Evolutionary conservation across 1,139 yeast species (phyloP).

Genomic region (Sugiyamaella japonica): DNA sequence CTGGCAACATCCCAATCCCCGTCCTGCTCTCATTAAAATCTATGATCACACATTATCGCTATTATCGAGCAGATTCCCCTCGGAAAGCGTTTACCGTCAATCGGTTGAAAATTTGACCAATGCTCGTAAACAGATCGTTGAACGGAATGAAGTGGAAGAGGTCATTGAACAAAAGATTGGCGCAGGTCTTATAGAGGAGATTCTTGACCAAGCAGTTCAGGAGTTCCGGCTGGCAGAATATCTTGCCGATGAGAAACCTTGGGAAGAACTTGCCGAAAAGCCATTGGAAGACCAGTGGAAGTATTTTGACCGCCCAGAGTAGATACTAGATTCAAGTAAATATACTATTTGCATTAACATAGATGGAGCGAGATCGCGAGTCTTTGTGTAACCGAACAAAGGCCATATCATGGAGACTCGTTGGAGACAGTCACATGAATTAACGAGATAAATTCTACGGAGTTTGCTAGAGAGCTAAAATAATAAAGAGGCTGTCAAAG

Average conservation of each 20-base stretch:
- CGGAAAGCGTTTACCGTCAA: constrained; percentile 70
- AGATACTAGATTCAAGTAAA: constrained; percentile 13
- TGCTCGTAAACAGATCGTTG: constrained; percentile 67
- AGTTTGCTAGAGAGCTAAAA: background rate
- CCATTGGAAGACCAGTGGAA: constrained; percentile 46
- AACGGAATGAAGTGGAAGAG: constrained; percentile 60
- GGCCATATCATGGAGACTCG: too few relatives aligned
- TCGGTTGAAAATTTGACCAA: constrained; percentile 72
- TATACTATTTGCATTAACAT: constrained; percentile 16
- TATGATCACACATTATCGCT: constrained; percentile 68
- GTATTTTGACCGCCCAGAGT: constrained; percentile 30
- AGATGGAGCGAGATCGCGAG: background rate
- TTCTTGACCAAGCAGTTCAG: constrained; percentile 79
- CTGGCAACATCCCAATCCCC: constrained; percentile 78
- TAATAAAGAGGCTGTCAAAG: background rate
- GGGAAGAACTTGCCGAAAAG: constrained; percentile 47
- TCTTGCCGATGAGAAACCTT: constrained; percentile 66
- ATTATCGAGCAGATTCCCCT: constrained; percentile 62
- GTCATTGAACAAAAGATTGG: constrained; percentile 76
- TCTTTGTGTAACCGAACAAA: too few relatives aligned
- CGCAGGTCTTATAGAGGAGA: constrained; percentile 81
- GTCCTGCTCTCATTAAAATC: constrained; percentile 71
- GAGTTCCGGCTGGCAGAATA: constrained; percentile 69
- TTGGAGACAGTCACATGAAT: constrained; percentile 2
- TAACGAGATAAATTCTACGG: constrained; percentile 11